Evolutionary conservation across 441 rosid species (phyloP), one percentile per base, ranked within the genome.

Genomic region (Sinapis alba): DNA sequence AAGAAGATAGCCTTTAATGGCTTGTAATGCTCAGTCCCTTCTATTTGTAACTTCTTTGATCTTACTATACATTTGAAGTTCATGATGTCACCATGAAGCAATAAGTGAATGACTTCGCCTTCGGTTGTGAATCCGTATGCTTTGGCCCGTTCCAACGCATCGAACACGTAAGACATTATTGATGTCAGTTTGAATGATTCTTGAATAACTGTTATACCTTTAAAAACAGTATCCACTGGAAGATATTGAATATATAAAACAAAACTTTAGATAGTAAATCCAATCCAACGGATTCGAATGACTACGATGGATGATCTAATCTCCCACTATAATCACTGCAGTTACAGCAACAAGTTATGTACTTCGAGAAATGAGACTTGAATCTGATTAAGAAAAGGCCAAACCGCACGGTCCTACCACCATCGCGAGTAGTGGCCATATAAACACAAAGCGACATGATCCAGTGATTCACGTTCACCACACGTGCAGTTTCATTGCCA

Each of bases 1-100:
- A 4, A 96, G 75, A 4, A 96, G 75, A 83, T 93, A 96, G 16
- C 99, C 97, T 79, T 93, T 96, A 71, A 93, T 88, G 0, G 89
- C 92, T 78, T 90, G 96, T 65, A 91, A 73, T 19, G 87, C 90
- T 6, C 80, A 16, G 96, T 93, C 80, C 80, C 90, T 21, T 79
- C 85, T 73, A 87, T 71, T 71, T 91, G 96, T 11, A 84, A 54
- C 85, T 85, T 93, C 84, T 88, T 93, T 43, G 88, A 91, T 79
- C 98, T 83, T 15, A 96, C 94, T 84, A 92, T 85, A 83, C 99
- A 96, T 71, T 91, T 91, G 83, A 93, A 96, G 83, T 90, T 96
- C 87, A 85, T 80, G 12, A 87, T 75, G 77, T 96, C 98, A 12
- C 98, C 98, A 23, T 91, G 83, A 74, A 96, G 82, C 71, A 88